Evolutionary conservation across 2,329 filamentous ascomycete genomes (phyloP).

Genomic region (Talaromyces funiculosus): DNA sequence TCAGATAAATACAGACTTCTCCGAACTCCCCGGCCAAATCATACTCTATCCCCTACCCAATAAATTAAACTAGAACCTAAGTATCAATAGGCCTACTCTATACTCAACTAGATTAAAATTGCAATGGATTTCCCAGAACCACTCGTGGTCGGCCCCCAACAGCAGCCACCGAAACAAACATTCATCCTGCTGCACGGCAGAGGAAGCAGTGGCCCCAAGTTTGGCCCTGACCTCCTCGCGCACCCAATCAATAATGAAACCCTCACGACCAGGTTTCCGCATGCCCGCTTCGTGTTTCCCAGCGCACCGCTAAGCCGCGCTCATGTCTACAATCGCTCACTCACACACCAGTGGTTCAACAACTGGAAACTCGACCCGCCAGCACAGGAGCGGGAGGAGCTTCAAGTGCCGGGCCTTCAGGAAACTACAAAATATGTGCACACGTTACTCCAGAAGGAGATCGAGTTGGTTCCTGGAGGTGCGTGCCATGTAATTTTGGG

Average conservation of each 20-base stretch:
- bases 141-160: not conserved
- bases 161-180: not conserved
- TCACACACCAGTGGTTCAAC: conserved; percentile 47
- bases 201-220: not conserved
- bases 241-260: not conserved
- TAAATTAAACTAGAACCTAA: no score
- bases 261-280: conserved; percentile 24
- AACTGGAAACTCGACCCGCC: conserved; percentile 24
- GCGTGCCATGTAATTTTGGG: conserved; percentile 40
- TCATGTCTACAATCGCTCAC: conserved; percentile 33
- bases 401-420: conserved; percentile 35
- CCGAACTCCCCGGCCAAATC: no score
- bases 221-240: not conserved
- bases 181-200: not conserved
- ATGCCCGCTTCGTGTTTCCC: conserved; percentile 49
- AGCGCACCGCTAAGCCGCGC: conserved; percentile 42
- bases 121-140: not conserved
- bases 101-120: no score
- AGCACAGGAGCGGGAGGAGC: not conserved
- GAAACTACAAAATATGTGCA: conserved; percentile 18
- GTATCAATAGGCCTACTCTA: no score
- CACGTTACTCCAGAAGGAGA: not conserved
- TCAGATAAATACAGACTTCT: no score
- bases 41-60: no score
- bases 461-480: not conserved